A percentile compares a stretch with the other conserved stretches of the same genome.
phyloP scores from a whole-genome alignment of 208 protist genomes.

The Trypanosoma grayi region DNA sequence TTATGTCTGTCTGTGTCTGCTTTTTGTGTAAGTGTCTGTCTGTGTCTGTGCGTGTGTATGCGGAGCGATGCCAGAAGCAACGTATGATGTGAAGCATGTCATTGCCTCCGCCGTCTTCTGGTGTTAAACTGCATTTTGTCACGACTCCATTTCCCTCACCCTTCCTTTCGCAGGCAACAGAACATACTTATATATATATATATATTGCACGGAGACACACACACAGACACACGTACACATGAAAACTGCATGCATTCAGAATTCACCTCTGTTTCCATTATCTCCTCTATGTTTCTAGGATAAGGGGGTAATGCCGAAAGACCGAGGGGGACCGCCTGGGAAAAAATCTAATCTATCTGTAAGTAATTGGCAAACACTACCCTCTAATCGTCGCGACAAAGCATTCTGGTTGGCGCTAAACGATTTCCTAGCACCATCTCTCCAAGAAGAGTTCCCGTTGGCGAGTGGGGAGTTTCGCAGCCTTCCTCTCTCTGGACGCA shows the following conservation, averaged over 20 bases:
- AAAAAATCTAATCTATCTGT: not conserved
- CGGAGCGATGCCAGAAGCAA: too few species aligned
- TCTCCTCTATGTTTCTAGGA: too few species aligned
- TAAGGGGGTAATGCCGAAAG: not conserved
- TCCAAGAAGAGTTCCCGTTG: constrained; percentile 40
- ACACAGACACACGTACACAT: too few species aligned
- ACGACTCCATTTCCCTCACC: too few species aligned
- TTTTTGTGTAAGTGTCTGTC: not conserved
- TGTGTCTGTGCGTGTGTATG: too few species aligned
- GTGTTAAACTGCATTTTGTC: too few species aligned
- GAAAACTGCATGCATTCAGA: too few species aligned
- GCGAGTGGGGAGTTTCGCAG: constrained; percentile 51
- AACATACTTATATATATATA: too few species aligned
- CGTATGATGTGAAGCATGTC: too few species aligned
- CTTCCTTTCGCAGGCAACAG: not conserved
- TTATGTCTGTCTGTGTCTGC: not conserved
- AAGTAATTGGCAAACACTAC: constrained; percentile 43
- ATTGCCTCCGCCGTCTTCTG: too few species aligned
- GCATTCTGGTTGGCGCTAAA: constrained; percentile 65
- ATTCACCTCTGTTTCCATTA: too few species aligned
- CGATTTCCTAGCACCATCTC: constrained; percentile 45
- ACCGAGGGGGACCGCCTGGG: not conserved
- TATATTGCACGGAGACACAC: too few species aligned
- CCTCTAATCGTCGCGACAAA: constrained; percentile 44
- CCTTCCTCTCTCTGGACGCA: constrained; percentile 34